Percentiles rank a stretch among this genome's conserved stretches.
Evolutionary conservation across 306 rosid species (phyloP).

Genomic region (Gastrolobium villosum): DNA sequence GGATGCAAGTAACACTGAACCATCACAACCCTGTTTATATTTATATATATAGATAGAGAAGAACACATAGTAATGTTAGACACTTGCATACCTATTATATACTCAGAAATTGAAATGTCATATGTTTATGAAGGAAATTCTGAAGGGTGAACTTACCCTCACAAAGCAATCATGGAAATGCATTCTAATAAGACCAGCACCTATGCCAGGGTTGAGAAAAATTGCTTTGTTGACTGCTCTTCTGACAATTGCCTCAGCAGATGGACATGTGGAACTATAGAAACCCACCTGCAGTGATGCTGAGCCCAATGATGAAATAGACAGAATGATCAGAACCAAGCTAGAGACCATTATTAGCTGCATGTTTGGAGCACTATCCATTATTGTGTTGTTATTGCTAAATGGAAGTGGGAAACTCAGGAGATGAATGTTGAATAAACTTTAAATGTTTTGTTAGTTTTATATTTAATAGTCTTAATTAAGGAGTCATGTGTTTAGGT

Average conservation of each 20-base stretch:
- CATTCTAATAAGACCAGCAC: conserved; percentile 45
- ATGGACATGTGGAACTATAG: conserved; percentile 38
- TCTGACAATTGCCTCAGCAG: conserved; percentile 43
- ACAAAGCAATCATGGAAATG: conserved; percentile 51
- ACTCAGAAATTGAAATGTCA: background rate
- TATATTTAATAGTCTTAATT: too few relatives aligned
- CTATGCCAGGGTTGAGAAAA: conserved; percentile 41
- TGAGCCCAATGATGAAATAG: conserved; percentile 30
- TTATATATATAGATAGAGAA: too few relatives aligned
- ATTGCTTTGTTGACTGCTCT: conserved; percentile 30
- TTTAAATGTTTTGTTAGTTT: too few relatives aligned
- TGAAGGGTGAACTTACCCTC: conserved; percentile 45
- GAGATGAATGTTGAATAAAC: too few relatives aligned
- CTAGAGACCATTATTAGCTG: background rate
- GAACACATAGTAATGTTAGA: too few relatives aligned
- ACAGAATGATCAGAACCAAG: conserved; percentile 19
- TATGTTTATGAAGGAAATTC: too few relatives aligned
- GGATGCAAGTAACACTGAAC: conserved; percentile 44
- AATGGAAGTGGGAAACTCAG: too few relatives aligned
- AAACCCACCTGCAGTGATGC: conserved; percentile 39
- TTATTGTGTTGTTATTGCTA: background rate
- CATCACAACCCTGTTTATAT: conserved; percentile 51
- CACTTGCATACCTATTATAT: too few relatives aligned
- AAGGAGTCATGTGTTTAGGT: too few relatives aligned
- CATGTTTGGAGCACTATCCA: background rate